Conservation (phyloP, 345 rosid species). For the Salix caprea region DNA sequence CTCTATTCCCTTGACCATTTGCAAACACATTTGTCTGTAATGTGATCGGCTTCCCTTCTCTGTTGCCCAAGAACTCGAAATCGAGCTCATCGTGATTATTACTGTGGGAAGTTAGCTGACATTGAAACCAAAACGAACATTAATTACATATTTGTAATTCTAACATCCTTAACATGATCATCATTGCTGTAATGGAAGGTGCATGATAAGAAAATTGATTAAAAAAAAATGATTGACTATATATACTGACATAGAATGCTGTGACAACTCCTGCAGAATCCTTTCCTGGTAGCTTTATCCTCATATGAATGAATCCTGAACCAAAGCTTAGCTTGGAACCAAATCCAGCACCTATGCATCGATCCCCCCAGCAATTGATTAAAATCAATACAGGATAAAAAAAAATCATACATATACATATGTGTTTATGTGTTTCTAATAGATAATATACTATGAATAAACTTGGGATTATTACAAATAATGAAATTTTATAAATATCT, state of each 20-base stretch:
- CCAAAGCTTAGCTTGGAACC: constrained; percentile 46
- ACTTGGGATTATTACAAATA: no score
- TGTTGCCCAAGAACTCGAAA: constrained; percentile 68
- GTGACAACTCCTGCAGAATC: constrained; percentile 65
- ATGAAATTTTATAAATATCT: no score
- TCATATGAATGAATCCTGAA: constrained; percentile 50
- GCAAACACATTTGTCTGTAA: constrained; percentile 61
- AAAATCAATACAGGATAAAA: neutral
- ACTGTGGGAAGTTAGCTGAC: constrained; percentile 46
- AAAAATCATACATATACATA: neutral
- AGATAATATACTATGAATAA: no score
- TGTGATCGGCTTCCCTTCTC: constrained; percentile 45
- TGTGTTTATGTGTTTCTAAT: no score
- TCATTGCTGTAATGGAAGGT: neutral
- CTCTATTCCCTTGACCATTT: constrained; percentile 51
- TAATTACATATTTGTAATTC: neutral
- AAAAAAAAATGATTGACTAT: no score
- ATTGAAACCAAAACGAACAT: neutral
- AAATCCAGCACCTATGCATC: constrained; percentile 44
- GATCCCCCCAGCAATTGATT: neutral
- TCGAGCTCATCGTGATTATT: constrained; percentile 57
- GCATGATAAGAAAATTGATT: neutral
- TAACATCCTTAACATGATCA: no score
- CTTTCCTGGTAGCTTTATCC: constrained; percentile 43
- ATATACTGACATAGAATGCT: constrained; percentile 48